Base-by-base conservation (phyloP, 2,329 filamentous ascomycete species). In the Aspergillus vadensis region DNA sequence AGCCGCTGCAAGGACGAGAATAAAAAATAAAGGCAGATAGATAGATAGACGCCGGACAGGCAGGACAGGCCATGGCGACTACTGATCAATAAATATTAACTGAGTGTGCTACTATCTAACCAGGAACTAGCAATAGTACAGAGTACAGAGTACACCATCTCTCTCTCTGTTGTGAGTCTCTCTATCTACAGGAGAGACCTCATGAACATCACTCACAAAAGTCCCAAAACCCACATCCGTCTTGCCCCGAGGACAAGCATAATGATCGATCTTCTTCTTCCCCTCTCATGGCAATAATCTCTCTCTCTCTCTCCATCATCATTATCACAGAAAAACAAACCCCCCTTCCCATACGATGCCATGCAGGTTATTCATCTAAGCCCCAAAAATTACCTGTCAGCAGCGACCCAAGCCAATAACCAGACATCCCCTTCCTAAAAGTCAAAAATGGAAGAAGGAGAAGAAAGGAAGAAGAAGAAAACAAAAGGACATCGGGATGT, bases 181-280 rank as follows among this genome's bases (percentile, higher is more conserved):
- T 27, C 12, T 36, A 12, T 36, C 32, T 30, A 30, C 27, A 30
- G 32, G 27, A 30, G 10, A 36, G 27, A 36, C 12, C 32, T 36
- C 32, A 14, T 36, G 32, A 36, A 36, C 17, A 17, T 10, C 14
- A 19, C 10, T 25, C 7, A 19, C 47, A 50, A 50, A 50, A 50
- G 47, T 50, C 47, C 47, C 47, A 50, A 50, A 50, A 50, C 47
- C 25, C 47, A 50, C 47, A n/a, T 30, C 47, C 23, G 25, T 27
- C 25, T 12, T n/a, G 10, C 23, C 47, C 25, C 47, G 25, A 17
- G 32, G 15, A 50, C 32, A 36, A 36, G 32, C 32, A 36, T 12
- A 36, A 36, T 36, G 32, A 36, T 36, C 32, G 32, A 36, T 36
- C 47, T 30, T 5, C 47, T 25, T 32, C 47, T 30, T 30, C 10